These are phyloP conservation scores for Globisporangium emineosum DNA, from an alignment of 352 stramenopile genomes.

Conservation along the genomic window DNA sequence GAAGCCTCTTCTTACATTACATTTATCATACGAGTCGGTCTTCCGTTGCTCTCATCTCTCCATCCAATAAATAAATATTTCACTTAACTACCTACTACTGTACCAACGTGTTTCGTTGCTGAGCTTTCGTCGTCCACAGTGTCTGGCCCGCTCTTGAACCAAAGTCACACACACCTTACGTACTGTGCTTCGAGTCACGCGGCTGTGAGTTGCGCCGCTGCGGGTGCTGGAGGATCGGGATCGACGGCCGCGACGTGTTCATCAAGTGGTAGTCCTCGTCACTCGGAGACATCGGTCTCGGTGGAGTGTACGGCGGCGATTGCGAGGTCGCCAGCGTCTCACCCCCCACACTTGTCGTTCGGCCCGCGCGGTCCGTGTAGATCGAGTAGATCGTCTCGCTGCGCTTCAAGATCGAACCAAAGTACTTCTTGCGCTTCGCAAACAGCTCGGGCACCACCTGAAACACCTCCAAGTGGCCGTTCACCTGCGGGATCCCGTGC, in stretches of 20 bases:
- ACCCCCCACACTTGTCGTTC: neutral
- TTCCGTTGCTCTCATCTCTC: neutral
- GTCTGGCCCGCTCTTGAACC: neutral
- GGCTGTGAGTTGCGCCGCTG: no score
- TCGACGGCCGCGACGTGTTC: neutral
- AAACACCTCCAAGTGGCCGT: constrained; percentile 38
- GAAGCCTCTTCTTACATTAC: neutral
- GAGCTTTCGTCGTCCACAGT: neutral
- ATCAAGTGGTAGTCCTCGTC: constrained; percentile 6
- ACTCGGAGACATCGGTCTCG: neutral
- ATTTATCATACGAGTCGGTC: neutral
- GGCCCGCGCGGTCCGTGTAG: neutral
- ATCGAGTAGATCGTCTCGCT: constrained; percentile 16
- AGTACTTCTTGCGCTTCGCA: constrained; percentile 18
- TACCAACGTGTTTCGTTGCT: neutral
- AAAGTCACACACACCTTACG: neutral
- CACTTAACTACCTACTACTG: neutral
- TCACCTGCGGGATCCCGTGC: constrained; percentile 38
- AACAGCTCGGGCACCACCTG: constrained; percentile 33
- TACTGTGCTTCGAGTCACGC: neutral
- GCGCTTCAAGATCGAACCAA: constrained; percentile 19
- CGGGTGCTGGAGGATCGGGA: neutral
- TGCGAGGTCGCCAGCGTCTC: neutral
- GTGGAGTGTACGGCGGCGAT: neutral
- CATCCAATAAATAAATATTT: constrained; percentile 1